Evolutionary conservation across 208 protist genomes (phyloP).

Genomic region (Borovskyia barvae): DNA sequence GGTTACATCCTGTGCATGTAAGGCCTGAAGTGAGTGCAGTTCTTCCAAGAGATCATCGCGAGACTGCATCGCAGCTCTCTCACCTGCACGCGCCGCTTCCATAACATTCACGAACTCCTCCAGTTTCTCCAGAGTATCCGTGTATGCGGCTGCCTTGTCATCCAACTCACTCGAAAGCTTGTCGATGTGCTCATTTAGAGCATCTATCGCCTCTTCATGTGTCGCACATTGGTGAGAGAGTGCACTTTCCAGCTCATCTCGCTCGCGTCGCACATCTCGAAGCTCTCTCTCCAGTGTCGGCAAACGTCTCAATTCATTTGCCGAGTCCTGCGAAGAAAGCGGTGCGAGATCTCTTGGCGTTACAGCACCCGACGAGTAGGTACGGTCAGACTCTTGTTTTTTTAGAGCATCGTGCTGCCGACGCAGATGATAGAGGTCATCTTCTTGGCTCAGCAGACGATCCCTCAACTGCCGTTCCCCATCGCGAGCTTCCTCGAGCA

Average conservation of each 20-base stretch:
- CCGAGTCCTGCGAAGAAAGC: no score
- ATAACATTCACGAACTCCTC: constrained; percentile 69
- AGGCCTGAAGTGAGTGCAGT: constrained; percentile 17
- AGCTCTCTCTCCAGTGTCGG: constrained; percentile 21
- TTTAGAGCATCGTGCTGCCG: background rate
- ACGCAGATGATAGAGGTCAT: constrained; percentile 23
- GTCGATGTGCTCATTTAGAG: constrained; percentile 40
- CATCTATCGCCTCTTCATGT: constrained; percentile 29
- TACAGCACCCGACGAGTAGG: background rate
- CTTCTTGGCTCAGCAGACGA: constrained; percentile 28
- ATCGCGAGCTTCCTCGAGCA: constrained; percentile 49
- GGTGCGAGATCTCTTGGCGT: no score
- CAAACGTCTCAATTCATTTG: background rate
- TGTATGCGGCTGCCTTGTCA: constrained; percentile 38
- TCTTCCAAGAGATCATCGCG: constrained; percentile 40
- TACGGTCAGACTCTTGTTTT: background rate
- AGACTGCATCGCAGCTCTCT: constrained; percentile 36
- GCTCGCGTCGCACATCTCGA: constrained; percentile 8
- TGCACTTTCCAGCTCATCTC: constrained; percentile 23
- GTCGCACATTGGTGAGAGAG: constrained; percentile 10
- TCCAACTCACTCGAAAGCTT: constrained; percentile 47
- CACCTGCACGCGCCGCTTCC: constrained; percentile 47
- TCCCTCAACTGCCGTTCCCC: constrained; percentile 35
- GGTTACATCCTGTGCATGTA: no score
- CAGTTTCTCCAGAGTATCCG: constrained; percentile 49